Conservation (phyloP, 2,329 filamentous ascomycete genomes). For the Ceratocystis papillata region DNA sequence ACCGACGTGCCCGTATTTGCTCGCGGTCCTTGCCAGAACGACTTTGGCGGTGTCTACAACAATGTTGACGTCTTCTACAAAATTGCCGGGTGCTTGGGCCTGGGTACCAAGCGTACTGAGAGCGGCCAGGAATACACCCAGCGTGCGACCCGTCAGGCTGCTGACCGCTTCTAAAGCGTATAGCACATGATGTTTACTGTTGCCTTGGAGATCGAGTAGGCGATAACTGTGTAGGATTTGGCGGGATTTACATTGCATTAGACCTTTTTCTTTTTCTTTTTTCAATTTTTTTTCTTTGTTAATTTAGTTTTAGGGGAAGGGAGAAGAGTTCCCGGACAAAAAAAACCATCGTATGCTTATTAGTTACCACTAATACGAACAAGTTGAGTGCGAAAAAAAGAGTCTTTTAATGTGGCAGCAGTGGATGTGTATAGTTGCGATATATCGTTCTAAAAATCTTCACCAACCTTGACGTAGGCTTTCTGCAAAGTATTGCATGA, state of each 20-base stretch:
- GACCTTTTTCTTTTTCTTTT: not conserved
- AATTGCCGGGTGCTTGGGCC: slow-evolving; percentile 57
- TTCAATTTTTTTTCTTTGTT: not conserved
- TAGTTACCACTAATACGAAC: slow-evolving; percentile 2
- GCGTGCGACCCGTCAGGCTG: slow-evolving; percentile 18
- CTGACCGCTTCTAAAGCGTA: slow-evolving; percentile 22
- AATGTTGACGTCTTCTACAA: slow-evolving; percentile 66
- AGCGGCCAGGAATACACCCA: slow-evolving; percentile 12
- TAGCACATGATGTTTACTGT: not conserved
- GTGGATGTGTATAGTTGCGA: not conserved
- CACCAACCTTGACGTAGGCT: slow-evolving; percentile 36
- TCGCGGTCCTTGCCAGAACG: slow-evolving; percentile 65
- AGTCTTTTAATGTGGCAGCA: not conserved
- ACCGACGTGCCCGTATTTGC: slow-evolving; percentile 73
- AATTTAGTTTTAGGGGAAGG: not conserved
- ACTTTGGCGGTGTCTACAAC: slow-evolving; percentile 60
- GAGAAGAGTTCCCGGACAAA: not conserved
- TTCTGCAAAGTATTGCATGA: slow-evolving; percentile 74
- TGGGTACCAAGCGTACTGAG: slow-evolving; percentile 31
- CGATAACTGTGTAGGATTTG: not conserved
- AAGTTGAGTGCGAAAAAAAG: not conserved
- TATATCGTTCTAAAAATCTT: not conserved
- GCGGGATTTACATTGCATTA: not conserved
- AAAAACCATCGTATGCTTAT: not conserved
- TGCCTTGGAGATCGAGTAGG: not conserved